These are phyloP conservation scores for Chloromonas sp. DNA, from an alignment of 163 green algal species.

Conservation along the genomic window DNA sequence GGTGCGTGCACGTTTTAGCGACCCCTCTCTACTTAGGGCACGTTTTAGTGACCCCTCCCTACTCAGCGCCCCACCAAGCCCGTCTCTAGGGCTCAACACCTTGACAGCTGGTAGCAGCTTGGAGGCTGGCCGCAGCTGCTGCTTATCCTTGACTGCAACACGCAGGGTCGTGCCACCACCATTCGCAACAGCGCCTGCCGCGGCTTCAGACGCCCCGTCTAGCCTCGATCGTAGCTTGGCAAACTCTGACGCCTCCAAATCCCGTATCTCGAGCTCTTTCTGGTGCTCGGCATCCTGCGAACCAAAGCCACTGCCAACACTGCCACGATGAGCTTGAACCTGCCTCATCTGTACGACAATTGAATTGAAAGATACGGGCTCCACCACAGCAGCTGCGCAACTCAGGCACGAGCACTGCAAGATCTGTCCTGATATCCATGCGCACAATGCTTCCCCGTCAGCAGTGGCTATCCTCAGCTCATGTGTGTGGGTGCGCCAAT, in stretches of 20 bases:
- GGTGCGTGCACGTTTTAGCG: background rate
- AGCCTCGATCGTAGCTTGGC: background rate
- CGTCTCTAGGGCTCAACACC: background rate
- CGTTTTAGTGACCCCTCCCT: background rate
- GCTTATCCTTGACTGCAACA: background rate
- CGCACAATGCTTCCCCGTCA: too few species aligned
- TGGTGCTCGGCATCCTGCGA: conserved; percentile 8
- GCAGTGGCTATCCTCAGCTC: too few species aligned
- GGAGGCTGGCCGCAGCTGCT: background rate
- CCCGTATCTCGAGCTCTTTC: conserved; percentile 11
- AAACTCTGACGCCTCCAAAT: conserved; percentile 10
- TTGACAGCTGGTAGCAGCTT: background rate
- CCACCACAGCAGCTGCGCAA: too few species aligned
- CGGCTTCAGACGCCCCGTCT: background rate
- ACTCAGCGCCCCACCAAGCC: background rate
- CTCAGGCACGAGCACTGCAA: too few species aligned
- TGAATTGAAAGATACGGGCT: too few species aligned
- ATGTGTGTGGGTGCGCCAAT: too few species aligned
- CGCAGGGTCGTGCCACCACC: background rate
- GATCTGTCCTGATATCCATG: too few species aligned
- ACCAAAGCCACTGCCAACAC: too few species aligned
- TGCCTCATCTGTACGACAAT: too few species aligned
- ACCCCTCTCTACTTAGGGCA: background rate
- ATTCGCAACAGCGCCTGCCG: background rate
- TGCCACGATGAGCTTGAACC: too few species aligned